Evolutionary conservation across 176 grass and related monocot species (phyloP).

Genomic region (Rhynchospora breviuscula): DNA sequence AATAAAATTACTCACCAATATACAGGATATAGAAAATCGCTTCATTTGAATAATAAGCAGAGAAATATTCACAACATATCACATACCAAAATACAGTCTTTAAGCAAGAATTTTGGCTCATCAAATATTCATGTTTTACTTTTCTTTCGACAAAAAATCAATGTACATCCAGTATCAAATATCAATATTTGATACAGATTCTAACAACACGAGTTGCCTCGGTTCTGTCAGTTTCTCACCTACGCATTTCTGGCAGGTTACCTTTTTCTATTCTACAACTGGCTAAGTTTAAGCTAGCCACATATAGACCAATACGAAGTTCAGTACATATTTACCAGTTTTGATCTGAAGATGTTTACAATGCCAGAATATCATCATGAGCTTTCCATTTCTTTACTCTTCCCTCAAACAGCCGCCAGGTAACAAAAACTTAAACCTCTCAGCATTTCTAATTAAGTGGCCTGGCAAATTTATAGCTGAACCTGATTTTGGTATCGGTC

Average conservation of each 20-base stretch:
- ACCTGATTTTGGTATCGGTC: slow-evolving; percentile 49
- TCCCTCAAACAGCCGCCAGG: slow-evolving; percentile 87
- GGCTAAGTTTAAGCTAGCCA: slow-evolving; percentile 2
- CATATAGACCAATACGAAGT: background rate
- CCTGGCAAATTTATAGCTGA: slow-evolving; percentile 82
- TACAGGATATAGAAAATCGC: background rate
- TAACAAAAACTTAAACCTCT: slow-evolving; percentile 71
- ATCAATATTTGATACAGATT: slow-evolving; percentile 9
- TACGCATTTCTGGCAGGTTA: background rate
- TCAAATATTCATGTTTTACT: background rate
- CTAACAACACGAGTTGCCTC: background rate
- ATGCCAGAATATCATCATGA: background rate
- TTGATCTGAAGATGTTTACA: background rate
- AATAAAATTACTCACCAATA: background rate
- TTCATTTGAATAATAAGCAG: background rate
- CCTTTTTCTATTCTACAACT: background rate
- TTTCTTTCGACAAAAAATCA: background rate
- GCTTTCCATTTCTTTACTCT: slow-evolving; percentile 15
- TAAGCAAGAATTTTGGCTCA: too few relatives aligned
- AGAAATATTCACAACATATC: background rate
- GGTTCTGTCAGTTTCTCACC: background rate
- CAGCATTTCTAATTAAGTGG: slow-evolving; percentile 61
- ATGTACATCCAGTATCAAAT: slow-evolving; percentile 7
- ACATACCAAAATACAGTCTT: background rate
- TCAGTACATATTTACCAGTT: background rate